Evolutionary conservation across 306 rosid species (phyloP).

Genomic region (Prunus campanulata): DNA sequence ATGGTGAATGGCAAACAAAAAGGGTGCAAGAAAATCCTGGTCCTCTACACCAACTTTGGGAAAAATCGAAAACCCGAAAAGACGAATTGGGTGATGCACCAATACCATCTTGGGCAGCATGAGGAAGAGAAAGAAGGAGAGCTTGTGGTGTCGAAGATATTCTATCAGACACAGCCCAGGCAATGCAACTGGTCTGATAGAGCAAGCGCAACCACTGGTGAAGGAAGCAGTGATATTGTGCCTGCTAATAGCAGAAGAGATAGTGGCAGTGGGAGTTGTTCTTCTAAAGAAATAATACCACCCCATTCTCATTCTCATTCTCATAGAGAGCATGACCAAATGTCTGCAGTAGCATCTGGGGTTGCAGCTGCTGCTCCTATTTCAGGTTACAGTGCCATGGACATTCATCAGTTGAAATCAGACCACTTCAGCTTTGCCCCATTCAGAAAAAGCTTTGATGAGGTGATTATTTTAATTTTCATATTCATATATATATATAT

Average conservation of each 20-base stretch:
- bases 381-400: constrained; percentile 46
- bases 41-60: constrained; percentile 88
- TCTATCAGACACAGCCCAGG: constrained; percentile 94
- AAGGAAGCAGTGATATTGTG: constrained; percentile 38
- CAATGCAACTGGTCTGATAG: constrained; percentile 88
- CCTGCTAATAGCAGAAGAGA: constrained; percentile 37
- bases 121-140: constrained; percentile 98
- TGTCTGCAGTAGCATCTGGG: constrained; percentile 35
- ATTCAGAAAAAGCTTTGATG: constrained; percentile 66
- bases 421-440: constrained; percentile 78
- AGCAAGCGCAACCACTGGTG: constrained; percentile 36
- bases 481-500: background rate
- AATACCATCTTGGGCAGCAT: constrained; percentile 81
- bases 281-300: constrained; percentile 57
- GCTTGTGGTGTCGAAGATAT: constrained; percentile 88
- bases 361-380: constrained; percentile 33
- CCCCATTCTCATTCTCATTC: constrained; percentile 5
- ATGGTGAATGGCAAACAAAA: constrained; percentile 83
- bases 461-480: constrained; percentile 39
- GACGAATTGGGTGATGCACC: constrained; percentile 99
- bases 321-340: constrained; percentile 34
- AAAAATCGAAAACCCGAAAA: constrained; percentile 91
- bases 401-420: constrained; percentile 68
- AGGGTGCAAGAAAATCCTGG: constrained; percentile 94
- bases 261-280: constrained; percentile 67